A percentile compares a stretch with the other conserved stretches of the same genome.
phyloP scores from a whole-genome alignment of 208 protist species.

The Trypanosoma theileri region DNA sequence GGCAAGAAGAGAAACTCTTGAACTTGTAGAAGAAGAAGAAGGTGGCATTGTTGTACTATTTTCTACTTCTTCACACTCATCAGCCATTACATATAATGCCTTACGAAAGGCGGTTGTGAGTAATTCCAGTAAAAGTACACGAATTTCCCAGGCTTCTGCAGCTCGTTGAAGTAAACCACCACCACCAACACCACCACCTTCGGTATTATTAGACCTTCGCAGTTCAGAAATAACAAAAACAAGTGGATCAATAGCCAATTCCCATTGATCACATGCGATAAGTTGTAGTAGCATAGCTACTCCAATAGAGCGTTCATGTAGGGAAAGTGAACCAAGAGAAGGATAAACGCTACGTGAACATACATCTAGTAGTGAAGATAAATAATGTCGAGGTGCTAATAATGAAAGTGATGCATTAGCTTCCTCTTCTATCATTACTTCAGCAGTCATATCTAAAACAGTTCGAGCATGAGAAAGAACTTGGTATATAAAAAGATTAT shows the following conservation, averaged over 20 bases:
- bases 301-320: constrained; percentile 26
- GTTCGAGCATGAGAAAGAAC: constrained; percentile 18
- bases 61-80: neutral
- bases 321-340: constrained; percentile 21
- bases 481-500: constrained; percentile 32
- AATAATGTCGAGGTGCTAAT: neutral
- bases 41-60: neutral
- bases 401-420: neutral
- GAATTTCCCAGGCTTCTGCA: constrained; percentile 33
- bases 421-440: neutral
- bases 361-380: constrained; percentile 7
- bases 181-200: constrained; percentile 3
- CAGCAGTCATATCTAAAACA: neutral
- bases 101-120: constrained; percentile 29
- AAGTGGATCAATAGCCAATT: constrained; percentile 25
- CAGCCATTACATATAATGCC: constrained; percentile 22
- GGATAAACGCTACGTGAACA: constrained; percentile 7
- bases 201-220: neutral
- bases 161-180: constrained; percentile 24
- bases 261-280: constrained; percentile 35
- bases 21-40: neutral
- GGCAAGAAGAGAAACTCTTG: neutral
- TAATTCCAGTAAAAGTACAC: constrained; percentile 31
- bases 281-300: constrained; percentile 27
- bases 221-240: constrained; percentile 23